Conservation (phyloP, 805 yeast genomes). For the Jamesozyma jinghongensis region DNA sequence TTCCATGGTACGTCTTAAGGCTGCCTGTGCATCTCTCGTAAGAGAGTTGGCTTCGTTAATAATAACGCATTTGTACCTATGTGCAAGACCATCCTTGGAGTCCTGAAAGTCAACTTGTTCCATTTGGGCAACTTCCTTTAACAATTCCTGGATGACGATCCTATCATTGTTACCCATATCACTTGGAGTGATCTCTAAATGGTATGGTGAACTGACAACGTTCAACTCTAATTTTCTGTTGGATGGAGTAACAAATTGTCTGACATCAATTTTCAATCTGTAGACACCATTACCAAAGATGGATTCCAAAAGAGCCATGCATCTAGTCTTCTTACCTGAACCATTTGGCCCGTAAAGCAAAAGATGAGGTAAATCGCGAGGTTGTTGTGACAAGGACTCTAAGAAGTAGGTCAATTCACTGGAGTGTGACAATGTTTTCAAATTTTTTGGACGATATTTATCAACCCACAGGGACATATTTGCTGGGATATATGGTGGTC, state of each 20-base stretch:
- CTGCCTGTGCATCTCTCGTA: conserved; percentile 92
- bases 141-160: conserved; percentile 84
- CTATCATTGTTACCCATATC: conserved; percentile 96
- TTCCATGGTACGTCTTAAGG: conserved; percentile 92
- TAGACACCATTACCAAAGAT: conserved; percentile 79
- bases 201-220: conserved; percentile 85
- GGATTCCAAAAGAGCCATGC: conserved; percentile 66
- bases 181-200: conserved; percentile 90
- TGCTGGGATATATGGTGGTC: no score
- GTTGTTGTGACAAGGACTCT: conserved; percentile 34
- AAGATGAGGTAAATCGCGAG: conserved; percentile 79
- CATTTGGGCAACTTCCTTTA: conserved; percentile 90
- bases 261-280: conserved; percentile 80
- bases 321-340: conserved; percentile 93
- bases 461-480: conserved; percentile 95
- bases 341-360: conserved; percentile 94
- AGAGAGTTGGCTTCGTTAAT: conserved; percentile 88
- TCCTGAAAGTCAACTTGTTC: conserved; percentile 81
- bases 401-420: conserved; percentile 53
- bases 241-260: conserved; percentile 66
- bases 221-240: conserved; percentile 81
- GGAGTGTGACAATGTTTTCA: conserved; percentile 62
- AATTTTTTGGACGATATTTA: conserved; percentile 70
- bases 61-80: conserved; percentile 68
- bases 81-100: conserved; percentile 34